These are phyloP conservation scores for Coemansia brasiliensis DNA, from an alignment of 192 early-diverging fungal genomes.

Conservation along the genomic window DNA sequence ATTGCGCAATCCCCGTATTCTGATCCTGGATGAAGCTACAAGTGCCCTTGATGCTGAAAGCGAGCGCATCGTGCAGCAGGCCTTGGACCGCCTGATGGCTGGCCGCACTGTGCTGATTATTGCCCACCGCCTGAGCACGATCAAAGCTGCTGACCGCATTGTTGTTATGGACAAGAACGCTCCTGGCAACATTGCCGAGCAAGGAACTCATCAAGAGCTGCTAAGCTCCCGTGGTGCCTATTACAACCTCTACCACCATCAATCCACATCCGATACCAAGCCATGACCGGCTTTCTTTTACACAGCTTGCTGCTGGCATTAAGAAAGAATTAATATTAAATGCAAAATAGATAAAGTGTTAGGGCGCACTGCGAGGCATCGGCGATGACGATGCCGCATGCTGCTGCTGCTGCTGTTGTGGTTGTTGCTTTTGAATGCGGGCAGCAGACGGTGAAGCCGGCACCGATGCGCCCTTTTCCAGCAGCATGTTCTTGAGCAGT, in stretches of 20 bases:
- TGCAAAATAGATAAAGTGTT: background rate
- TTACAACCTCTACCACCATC: constrained; percentile 31
- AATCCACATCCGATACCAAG: background rate
- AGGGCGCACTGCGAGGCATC: constrained; percentile 6
- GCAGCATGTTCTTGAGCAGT: constrained; percentile 45
- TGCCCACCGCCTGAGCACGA: constrained; percentile 81
- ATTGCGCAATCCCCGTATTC: constrained; percentile 63
- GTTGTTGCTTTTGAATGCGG: background rate
- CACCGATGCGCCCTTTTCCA: constrained; percentile 19
- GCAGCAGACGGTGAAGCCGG: constrained; percentile 12
- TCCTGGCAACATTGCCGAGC: constrained; percentile 55
- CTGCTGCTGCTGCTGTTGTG: background rate
- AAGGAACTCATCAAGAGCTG: constrained; percentile 50
- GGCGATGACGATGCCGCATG: background rate
- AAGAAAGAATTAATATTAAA: background rate
- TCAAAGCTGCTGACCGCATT: constrained; percentile 74
- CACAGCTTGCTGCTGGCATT: background rate
- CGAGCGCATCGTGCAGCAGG: constrained; percentile 70
- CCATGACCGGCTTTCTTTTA: too few relatives aligned
- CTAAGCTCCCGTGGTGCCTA: constrained; percentile 46
- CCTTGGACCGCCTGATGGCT: constrained; percentile 67
- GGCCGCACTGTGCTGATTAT: constrained; percentile 83
- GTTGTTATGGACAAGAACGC: constrained; percentile 63
- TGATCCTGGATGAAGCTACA: constrained; percentile 82
- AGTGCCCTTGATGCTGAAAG: constrained; percentile 71